Base-by-base conservation (phyloP, 345 rosid genomes). In the Abelmoschus esculentus region DNA sequence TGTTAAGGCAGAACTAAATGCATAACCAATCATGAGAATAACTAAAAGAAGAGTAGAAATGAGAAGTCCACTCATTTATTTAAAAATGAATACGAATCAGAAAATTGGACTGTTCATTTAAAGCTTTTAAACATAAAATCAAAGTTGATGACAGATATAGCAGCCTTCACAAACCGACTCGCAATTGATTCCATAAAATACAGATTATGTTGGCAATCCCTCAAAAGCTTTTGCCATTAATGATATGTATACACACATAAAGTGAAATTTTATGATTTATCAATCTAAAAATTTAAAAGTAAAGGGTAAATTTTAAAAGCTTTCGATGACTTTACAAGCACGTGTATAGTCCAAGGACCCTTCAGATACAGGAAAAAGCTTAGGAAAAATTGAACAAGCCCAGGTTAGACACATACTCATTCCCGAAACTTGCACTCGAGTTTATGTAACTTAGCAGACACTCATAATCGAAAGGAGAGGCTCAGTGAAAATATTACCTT, bases 1-100 rank as follows among this genome's bases (percentile, higher is more conserved):
- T 42, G 67, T 42, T 72, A 42, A 26, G 22, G 28, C 15, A 49
- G 26, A 29, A 29, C 57, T 22, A 56, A 56, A 56, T 56, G 34
- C 61, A 56, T 66, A 66, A 66, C 22, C 42, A 61, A 69, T 66
- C 67, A 72, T 61, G 49, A 56, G 42, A 47, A 22, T 12, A 71
- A 12, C 58, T 62, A n/a, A 7, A 55, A 19, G 31, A 19, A 52
- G 22, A 62, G 28, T 50, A 50, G 58, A 49, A 46, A 66, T 49
- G 4, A 46, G 70, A 49, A 49, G 15, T 19, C 19, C 19, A 26
- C 19, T 13, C 6, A 44, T 64, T 22, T 64, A 44, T 64, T 15
- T 64, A 44, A 26, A 17, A 60, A 61, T 3, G 12, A 59, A 17
- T 31, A 22, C 26, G 26, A 22, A 22, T 22, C 26, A 22, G 26